Percentiles rank a stretch among this genome's conserved stretches.
phyloP scores from a whole-genome alignment of 805 yeast genomes.

The Saccharomycopsis sp. region DNA sequence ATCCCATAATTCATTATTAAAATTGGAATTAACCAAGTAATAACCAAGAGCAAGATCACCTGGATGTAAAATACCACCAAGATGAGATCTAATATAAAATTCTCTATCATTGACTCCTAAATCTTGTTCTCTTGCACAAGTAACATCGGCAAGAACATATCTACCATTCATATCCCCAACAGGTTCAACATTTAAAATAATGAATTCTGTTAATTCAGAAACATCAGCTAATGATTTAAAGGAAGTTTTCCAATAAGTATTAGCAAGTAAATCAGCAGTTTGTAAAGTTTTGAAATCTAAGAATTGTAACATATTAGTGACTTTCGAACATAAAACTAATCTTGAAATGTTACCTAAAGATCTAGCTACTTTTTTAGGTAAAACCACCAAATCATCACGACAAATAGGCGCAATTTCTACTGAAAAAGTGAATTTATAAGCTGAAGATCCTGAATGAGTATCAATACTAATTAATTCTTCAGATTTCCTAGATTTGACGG shows the following conservation, averaged over 20 bases:
- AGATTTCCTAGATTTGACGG: conserved; percentile 71
- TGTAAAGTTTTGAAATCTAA: conserved; percentile 78
- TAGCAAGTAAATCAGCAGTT: conserved; percentile 60
- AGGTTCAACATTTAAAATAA: conserved; percentile 90
- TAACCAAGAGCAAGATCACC: conserved; percentile 96
- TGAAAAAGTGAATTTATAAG: conserved; percentile 84
- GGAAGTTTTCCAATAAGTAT: conserved; percentile 72
- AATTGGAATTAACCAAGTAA: conserved; percentile 73
- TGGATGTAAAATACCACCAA: conserved; percentile 91
- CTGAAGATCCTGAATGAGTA: conserved; percentile 80
- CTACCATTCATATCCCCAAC: conserved; percentile 72
- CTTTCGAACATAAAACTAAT: conserved; percentile 73
- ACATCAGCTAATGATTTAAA: conserved; percentile 70
- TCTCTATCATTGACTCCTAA: conserved; percentile 78
- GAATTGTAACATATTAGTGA: conserved; percentile 77
- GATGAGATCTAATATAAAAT: conserved; percentile 78
- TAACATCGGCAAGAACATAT: conserved; percentile 77
- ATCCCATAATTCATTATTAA: conserved; percentile 82
- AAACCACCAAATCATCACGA: conserved; percentile 88
- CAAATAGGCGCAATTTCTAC: conserved; percentile 94
- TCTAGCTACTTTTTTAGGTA: conserved; percentile 81
- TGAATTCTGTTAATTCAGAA: conserved; percentile 70
- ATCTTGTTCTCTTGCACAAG: conserved; percentile 83
- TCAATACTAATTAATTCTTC: conserved; percentile 89
- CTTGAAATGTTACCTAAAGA: conserved; percentile 75